phyloP scores from a whole-genome alignment of 352 stramenopile genomes.

The Phytophthora niederhauseri region DNA sequence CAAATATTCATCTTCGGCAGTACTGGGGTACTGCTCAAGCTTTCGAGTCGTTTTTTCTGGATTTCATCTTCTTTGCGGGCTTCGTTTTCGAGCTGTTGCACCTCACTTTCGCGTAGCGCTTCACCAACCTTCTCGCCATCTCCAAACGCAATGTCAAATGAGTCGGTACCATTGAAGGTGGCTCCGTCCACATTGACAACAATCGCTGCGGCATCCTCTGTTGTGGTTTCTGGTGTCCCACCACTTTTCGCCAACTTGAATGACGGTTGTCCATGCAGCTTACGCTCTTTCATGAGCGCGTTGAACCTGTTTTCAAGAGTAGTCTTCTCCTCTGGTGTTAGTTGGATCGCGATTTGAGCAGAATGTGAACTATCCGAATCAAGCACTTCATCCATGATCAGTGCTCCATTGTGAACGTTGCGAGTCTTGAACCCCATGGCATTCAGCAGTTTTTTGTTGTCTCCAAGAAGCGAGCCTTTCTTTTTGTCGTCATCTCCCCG shows the following conservation, averaged over 20 bases:
- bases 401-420: constrained; percentile 54
- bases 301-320: constrained; percentile 47
- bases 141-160: constrained; percentile 41
- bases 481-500: constrained; percentile 50
- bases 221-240: background rate
- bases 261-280: constrained; percentile 20
- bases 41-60: constrained; percentile 33
- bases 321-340: constrained; percentile 45
- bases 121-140: constrained; percentile 33
- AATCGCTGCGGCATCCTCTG: constrained; percentile 9
- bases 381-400: constrained; percentile 54
- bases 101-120: constrained; percentile 32
- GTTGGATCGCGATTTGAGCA: constrained; percentile 49
- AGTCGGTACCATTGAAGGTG: constrained; percentile 38
- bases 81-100: constrained; percentile 31
- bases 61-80: constrained; percentile 28
- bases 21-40: constrained; percentile 17
- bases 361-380: constrained; percentile 31
- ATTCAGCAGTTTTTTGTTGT: constrained; percentile 50
- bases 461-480: constrained; percentile 50
- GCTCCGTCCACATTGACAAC: constrained; percentile 32
- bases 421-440: constrained; percentile 46
- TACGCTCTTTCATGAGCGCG: constrained; percentile 46
- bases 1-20: constrained; percentile 75
- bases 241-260: constrained; percentile 27